Base-by-base conservation (phyloP, 2,329 filamentous ascomycete species). In the Hirsutella rhossiliensis region DNA sequence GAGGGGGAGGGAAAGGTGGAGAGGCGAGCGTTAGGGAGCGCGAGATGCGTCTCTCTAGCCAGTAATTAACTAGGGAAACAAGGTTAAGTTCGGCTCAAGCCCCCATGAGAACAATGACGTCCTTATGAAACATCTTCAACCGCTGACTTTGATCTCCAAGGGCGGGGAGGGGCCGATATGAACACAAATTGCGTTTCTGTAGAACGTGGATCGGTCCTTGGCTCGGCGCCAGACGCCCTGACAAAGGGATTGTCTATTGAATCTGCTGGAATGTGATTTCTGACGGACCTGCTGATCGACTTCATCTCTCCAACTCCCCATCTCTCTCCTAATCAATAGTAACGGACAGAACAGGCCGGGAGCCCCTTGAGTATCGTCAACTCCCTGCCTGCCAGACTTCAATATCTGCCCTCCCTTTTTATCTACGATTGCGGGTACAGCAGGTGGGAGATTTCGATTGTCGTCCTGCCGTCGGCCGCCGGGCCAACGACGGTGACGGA, bases 391-490 rank as follows among this genome's bases (percentile, higher is more conserved):
- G 18, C 15, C 13, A 18, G 18, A 37, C 15, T 17, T 13, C 34
- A 17, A 37, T 15, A 37, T 17, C 34, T 37, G 31, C 15, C 39
- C 13, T 11, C 43, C 34, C 54, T 46, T 27, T 27, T 27, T n/a
- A n/a, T n/a, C 23, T 27, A 27, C 23, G 9, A 56, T 38, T 51
- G 48, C 45, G n/a, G 15, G n/a, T 63, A 61, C 57, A 82, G 62
- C 41, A 76, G 76, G 61, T 87, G 71, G 46, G 63, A 67, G 52
- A 94, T 77, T 65, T 87, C 78, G 50, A 94, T 62, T 51, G 74
- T 76, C 44, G 84, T 73, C 50, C 65, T 65, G n/a, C 77, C 79
- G 42, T 68, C 73, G 48, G 71, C 67, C 48, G 71, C 67, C 51
- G 65, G 66, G 43, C 73, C 69, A 47, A 78, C 65, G 54, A 94